Evolutionary conservation across 225 moss, liverwort and hornwort species (phyloP), one percentile per base, ranked within the genome.

Genomic region (Marchantia polymorpha): DNA sequence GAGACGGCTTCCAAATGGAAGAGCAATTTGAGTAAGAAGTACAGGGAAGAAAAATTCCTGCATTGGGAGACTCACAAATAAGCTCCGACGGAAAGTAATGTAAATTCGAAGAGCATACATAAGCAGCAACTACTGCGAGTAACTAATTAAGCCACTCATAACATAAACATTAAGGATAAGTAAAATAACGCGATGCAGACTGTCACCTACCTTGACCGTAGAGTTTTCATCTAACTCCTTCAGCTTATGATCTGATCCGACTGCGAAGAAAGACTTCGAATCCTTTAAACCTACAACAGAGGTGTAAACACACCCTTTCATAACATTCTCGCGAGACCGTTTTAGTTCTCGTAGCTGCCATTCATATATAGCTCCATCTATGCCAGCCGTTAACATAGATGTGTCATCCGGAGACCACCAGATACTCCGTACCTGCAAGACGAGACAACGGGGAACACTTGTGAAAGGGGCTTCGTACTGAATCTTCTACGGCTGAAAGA

Each of bases 311-410:
- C 94, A 94, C 10, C 94, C 94, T 82, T 93, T 97, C 10, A 92
- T 91, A 0, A 97, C 93, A 85, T 94, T 94, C 78, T 97, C 94
- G 15, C 94, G 89, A 0, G 90, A 78, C 0, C 96, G 89, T 78
- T 93, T 94, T 19, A 92, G 84, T 16, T 80, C 90, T 69, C 88
- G 89, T 8, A 97, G 81, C 74, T 93, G 91, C 96, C 96, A 97
- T 60, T 97, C 93, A 75, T 94, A 97, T 53, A 97, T 83, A 31
- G 96, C 92, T 13, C 96, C 96, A 54, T 97, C 96, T 29, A 97
- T 58, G 22, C 94, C 96, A 0, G 92, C 92, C 20, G 92, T 93
- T 13, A 94, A 82, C 77, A 97, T 84, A 52, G 85, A 81, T 31
- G 84, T 88, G 78, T 97, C 94, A 72, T 97, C 93, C 13, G 84